A percentile compares a stretch with the other conserved stretches of the same genome.
Conservation (phyloP, 257 asterid genomes). For the Nemophila menziesii region DNA sequence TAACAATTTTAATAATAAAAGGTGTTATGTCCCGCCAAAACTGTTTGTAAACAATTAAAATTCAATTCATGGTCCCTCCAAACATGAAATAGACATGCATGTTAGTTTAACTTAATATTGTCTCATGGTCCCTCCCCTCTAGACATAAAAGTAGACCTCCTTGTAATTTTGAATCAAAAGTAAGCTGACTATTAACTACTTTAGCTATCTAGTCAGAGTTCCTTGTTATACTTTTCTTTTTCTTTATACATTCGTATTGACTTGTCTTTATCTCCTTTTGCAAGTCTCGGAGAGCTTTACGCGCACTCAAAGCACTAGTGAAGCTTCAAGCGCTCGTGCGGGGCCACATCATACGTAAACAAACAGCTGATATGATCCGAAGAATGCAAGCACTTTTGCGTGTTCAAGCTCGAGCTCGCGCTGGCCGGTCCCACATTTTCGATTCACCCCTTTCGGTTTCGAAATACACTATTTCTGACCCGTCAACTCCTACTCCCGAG, state of each 20-base stretch:
- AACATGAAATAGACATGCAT: background rate
- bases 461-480: slow-evolving; percentile 31
- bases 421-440: slow-evolving; percentile 26
- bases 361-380: slow-evolving; percentile 39
- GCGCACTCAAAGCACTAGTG: slow-evolving; percentile 75
- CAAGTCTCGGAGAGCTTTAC: slow-evolving; percentile 72
- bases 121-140: too few species aligned
- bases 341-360: slow-evolving; percentile 71
- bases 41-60: background rate
- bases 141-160: too few species aligned
- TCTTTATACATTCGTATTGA: slow-evolving; percentile 23
- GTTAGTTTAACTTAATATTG: slow-evolving; percentile 10
- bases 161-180: slow-evolving; percentile 17
- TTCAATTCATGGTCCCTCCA: slow-evolving; percentile 8
- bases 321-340: slow-evolving; percentile 84
- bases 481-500: slow-evolving; percentile 50
- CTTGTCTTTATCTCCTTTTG: slow-evolving; percentile 26
- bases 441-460: slow-evolving; percentile 49
- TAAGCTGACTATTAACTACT: background rate
- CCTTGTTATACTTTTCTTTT: slow-evolving; percentile 16
- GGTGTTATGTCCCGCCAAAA: slow-evolving; percentile 9
- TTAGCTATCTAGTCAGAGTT: slow-evolving; percentile 1
- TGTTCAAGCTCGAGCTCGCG: slow-evolving; percentile 55
- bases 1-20: too few species aligned
- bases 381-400: slow-evolving; percentile 49